Conservation (phyloP, 2,329 filamentous ascomycete species). For the Xylariaceae sp. region DNA sequence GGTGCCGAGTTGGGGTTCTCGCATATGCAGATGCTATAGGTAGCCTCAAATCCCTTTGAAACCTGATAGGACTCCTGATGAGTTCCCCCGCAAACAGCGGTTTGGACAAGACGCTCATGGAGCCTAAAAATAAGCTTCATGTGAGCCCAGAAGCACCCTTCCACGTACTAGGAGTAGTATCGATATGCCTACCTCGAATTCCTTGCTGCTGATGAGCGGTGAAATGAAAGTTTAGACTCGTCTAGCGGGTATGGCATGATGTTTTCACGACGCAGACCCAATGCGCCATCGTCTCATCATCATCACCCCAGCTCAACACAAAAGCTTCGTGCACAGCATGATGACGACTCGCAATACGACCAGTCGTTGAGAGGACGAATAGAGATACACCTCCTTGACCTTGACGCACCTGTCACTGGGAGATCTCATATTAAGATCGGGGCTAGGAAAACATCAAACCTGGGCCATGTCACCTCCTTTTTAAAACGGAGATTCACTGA, state of each 20-base stretch:
- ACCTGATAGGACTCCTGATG: background rate
- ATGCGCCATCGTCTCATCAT: background rate
- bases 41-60: background rate
- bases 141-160: background rate
- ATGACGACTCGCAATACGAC: background rate
- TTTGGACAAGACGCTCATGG: background rate
- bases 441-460: slow-evolving; percentile 24
- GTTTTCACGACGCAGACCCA: background rate
- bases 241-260: background rate
- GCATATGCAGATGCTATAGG: slow-evolving; percentile 8
- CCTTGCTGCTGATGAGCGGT: background rate
- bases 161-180: background rate
- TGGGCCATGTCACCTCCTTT: slow-evolving; percentile 23
- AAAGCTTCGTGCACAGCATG: background rate
- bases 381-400: slow-evolving; percentile 34
- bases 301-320: background rate
- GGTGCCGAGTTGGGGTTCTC: background rate
- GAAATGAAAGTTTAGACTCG: background rate
- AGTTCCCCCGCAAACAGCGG: slow-evolving; percentile 10
- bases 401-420: slow-evolving; percentile 26
- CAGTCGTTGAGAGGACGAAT: slow-evolving; percentile 2
- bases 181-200: background rate
- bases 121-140: background rate
- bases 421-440: slow-evolving; percentile 26
- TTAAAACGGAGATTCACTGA: slow-evolving; percentile 23